Percentiles rank a stretch among this genome's conserved stretches.
These are phyloP conservation scores for Astragalus glycyphyllos DNA, from an alignment of 306 rosid genomes.

Conservation along the genomic window DNA sequence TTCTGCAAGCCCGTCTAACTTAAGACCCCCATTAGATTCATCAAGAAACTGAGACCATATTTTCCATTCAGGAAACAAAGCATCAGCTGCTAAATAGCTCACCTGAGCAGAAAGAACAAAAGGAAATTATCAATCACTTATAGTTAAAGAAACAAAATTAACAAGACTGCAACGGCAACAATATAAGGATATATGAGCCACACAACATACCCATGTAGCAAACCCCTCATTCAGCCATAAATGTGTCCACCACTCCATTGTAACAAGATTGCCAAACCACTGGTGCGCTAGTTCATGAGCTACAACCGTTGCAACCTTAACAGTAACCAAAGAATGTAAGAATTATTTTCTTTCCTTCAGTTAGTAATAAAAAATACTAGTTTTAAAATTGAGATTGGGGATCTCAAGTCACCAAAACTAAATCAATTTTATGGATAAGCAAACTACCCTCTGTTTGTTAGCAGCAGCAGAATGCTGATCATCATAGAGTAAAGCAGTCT, in stretches of 20 bases:
- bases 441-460: constrained; percentile 83
- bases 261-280: constrained; percentile 98
- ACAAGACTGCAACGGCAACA: constrained; percentile 12
- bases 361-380: constrained; percentile 22
- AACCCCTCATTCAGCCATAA: constrained; percentile 98
- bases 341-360: constrained; percentile 18
- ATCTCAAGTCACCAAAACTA: constrained; percentile 31
- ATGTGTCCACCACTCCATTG: constrained; percentile 99
- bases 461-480: constrained; percentile 89
- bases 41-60: constrained; percentile 95
- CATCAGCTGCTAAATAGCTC: constrained; percentile 89
- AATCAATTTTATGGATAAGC: constrained; percentile 36
- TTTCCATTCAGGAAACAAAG: constrained; percentile 92
- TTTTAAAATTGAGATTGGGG: constrained; percentile 35
- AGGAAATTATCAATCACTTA: constrained; percentile 30
- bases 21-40: constrained; percentile 77
- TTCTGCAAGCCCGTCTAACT: constrained; percentile 87
- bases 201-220: constrained; percentile 88
- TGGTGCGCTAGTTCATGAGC: constrained; percentile 98
- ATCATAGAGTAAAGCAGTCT: constrained; percentile 92
- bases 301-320: constrained; percentile 85
- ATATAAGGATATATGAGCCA: constrained; percentile 24
- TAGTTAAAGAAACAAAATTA: not conserved
- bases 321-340: constrained; percentile 42
- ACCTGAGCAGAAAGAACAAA: constrained; percentile 54